These are phyloP conservation scores for Irpex sp. DNA, from an alignment of 1,284 basidiomycete species.

Conservation along the genomic window DNA sequence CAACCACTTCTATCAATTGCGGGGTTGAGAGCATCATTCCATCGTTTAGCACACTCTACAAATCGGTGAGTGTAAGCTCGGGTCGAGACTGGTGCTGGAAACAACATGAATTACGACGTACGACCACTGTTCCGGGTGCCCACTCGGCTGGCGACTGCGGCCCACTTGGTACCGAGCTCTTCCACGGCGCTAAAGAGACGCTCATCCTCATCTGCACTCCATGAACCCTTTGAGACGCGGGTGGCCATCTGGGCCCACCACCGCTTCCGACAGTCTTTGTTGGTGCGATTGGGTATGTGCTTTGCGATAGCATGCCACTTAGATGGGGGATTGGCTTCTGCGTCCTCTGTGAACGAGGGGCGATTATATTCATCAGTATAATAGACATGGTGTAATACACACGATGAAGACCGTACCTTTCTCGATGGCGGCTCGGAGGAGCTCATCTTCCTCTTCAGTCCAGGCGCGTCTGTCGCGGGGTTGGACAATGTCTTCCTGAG, in stretches of 20 bases:
- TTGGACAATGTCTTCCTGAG: conserved; percentile 14
- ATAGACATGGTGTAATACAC: conserved; percentile 9
- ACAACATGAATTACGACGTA: conserved; percentile 27
- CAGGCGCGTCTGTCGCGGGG: conserved; percentile 49
- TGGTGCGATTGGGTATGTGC: conserved; percentile 53
- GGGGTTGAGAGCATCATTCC: conserved; percentile 56
- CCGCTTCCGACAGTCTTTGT: conserved; percentile 57
- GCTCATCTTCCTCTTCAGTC: conserved; percentile 53
- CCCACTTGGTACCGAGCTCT: conserved; percentile 49
- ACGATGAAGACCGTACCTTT: conserved; percentile 32
- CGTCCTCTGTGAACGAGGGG: conserved; percentile 39
- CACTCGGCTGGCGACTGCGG: conserved; percentile 48
- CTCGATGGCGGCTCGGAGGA: conserved; percentile 48
- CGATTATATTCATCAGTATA: neutral
- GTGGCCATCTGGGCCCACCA: conserved; percentile 61
- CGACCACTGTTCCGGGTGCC: conserved; percentile 53
- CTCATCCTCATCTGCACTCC: conserved; percentile 55
- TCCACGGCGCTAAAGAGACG: conserved; percentile 51
- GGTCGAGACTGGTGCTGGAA: neutral
- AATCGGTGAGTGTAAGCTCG: neutral
- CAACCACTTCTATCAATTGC: conserved; percentile 54
- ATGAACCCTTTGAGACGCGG: conserved; percentile 54
- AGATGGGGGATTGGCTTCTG: conserved; percentile 47
- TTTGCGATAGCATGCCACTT: conserved; percentile 61
- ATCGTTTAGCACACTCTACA: conserved; percentile 54